Base-by-base conservation (phyloP, 352 stramenopile genomes). In the Pythium angustatum region DNA sequence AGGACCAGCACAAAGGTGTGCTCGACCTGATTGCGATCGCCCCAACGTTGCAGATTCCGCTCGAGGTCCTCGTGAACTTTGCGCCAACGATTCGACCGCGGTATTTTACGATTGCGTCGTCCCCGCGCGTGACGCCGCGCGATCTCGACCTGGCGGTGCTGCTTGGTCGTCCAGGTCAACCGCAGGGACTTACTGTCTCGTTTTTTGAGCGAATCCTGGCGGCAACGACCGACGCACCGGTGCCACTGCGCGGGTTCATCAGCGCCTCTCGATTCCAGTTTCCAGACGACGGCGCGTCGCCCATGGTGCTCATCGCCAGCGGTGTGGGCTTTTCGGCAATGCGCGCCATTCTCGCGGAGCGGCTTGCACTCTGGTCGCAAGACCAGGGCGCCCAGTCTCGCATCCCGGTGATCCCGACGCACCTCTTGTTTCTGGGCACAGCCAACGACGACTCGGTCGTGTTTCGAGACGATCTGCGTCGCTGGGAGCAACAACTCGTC, bases 41-140 rank as follows among this genome's bases (percentile, higher is more conserved):
- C 8, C 79, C 79, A 27, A 85, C 68, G 48, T 59, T 88, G 3
- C 49, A 48, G n/a, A 77, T 83, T 12, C 69, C 74, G 0, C 70
- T 87, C 9, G 69, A 81, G 48, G 92, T 98, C 24, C 77, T 99
- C 15, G 72, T 83, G 51, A 81, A 92, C 57, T 63, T 98, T 22
- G 79, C 85, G 33, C 88, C 90, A 8, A 70, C 83, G 22, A 77
- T 98, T 27, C 85, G 96, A 62, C 91, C 95, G 14, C 79, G 96
- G 0, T 88, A 94, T 51, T 99, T 98, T 72, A 98, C 94, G 3
- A 98, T 99, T 59, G 85, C 90, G 1, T 98, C 89, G 3, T 98
- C 88, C 26, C 76, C 79, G 21, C 65, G 64, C 48, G 66, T 88
- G 30, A 69, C 91, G 58, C 83, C 91, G 5, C 79, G 76, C 3